Evolutionary conservation across 176 grass and related monocot species (phyloP), one percentile per base, ranked within the genome.

Genomic region (Paspalum notatum): DNA sequence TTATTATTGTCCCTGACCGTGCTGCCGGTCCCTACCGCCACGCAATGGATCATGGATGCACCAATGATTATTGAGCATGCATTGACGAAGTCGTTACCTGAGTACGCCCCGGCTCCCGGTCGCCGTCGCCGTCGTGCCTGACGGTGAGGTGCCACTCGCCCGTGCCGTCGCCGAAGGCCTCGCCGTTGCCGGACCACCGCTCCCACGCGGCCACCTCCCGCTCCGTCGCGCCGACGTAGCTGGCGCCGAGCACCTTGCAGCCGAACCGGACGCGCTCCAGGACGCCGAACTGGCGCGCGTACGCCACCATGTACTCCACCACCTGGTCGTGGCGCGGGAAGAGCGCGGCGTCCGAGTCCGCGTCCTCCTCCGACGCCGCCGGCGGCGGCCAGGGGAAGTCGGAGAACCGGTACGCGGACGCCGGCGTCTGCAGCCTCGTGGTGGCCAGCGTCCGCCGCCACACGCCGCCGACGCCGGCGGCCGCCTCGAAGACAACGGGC

Each of bases 351-450:
- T 6, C 15, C 18, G 8, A 69, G 77, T 5, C 76, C 47, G 11
- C 53, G 38, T n/a, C n/a, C n/a, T 10, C 62, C 14, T 11, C 61
- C 12, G 60, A 37, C 6, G 69, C 6, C 9, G 8, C 21, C n/a
- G n/a, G n/a, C 3, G 32, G 32, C 8, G 88, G 82, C 91, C 88
- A 94, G 8, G 88, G 85, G 78, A 94, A 90, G 79, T 94, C 88
- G 32, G 82, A 77, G 85, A 91, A 94, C 78, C 69, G 82, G 82
- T 86, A 94, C 8, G 62, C 12, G n/a, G 37, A 18, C 0, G 61
- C 45, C 16, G 91, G 88, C 69, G 88, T 67, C 82, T 91, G 91
- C 59, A 91, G 82, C n/a, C 62, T 67, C 56, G 95, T 94, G 38
- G 80, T 89, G 6, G 70, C 87, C 14, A 90, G 79, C 22, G 90